Percentiles rank a stretch among this genome's conserved stretches.
These are phyloP conservation scores for Trametes versicolor DNA, from an alignment of 1,284 basidiomycete genomes.

Conservation along the genomic window DNA sequence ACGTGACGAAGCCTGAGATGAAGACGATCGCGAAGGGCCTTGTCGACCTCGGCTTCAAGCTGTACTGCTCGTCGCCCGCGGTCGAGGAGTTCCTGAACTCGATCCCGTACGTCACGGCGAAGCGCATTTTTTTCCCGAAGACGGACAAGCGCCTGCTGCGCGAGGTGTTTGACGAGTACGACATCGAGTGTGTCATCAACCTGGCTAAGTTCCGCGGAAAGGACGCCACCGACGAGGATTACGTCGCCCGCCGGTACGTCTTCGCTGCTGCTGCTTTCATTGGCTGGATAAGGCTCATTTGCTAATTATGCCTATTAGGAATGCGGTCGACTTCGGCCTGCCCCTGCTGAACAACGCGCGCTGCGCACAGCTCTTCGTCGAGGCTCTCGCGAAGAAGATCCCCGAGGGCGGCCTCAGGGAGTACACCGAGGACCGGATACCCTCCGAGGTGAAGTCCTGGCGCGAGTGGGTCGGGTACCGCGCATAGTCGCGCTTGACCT, in stretches of 20 bases:
- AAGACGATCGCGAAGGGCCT: conserved; percentile 80
- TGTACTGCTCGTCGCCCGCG: conserved; percentile 85
- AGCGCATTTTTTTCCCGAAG: conserved; percentile 96
- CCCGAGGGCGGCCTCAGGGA: conserved; percentile 82
- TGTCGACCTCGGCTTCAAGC: conserved; percentile 87
- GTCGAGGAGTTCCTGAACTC: conserved; percentile 90
- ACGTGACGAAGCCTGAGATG: conserved; percentile 87
- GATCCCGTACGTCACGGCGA: conserved; percentile 82
- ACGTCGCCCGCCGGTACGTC: conserved; percentile 87
- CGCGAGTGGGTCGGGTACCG: conserved; percentile 83
- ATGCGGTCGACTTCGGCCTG: conserved; percentile 92
- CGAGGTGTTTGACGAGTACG: conserved; percentile 93
- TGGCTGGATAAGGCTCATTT: not conserved
- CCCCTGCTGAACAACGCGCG: conserved; percentile 93
- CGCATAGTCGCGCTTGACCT: conserved; percentile 51
- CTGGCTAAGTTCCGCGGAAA: conserved; percentile 85
- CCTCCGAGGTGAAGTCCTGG: conserved; percentile 95
- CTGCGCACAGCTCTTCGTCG: conserved; percentile 91
- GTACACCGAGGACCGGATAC: conserved; percentile 92
- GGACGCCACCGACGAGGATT: conserved; percentile 92
- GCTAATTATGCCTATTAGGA: conserved; percentile 54
- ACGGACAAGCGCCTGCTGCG: conserved; percentile 97
- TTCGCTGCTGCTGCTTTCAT: conserved; percentile 4
- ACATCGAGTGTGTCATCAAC: conserved; percentile 97
- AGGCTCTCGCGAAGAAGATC: conserved; percentile 90